Evolutionary conservation across 495 filamentous ascomycete genomes (phyloP).

Genomic region (Physcia stellaris): DNA sequence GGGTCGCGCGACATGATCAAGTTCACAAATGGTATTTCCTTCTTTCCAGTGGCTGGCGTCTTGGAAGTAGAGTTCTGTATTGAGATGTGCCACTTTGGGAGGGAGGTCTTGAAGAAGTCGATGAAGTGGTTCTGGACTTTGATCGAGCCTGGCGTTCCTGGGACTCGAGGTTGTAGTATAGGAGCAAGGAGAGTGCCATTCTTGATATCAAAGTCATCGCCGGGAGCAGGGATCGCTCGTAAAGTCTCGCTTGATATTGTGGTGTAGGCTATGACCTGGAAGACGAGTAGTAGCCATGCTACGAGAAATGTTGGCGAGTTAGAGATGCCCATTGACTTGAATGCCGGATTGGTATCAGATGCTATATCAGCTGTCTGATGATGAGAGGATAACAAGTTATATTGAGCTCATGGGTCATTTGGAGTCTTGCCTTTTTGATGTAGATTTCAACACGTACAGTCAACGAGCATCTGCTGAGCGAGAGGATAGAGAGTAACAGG

Average conservation of each 20-base stretch:
- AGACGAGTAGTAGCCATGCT: constrained; percentile 24
- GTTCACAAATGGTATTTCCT: constrained; percentile 70
- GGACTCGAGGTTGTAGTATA: constrained; percentile 79
- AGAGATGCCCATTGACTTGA: too few species aligned
- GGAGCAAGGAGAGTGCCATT: constrained; percentile 66
- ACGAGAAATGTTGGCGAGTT: too few species aligned
- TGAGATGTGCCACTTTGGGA: constrained; percentile 67
- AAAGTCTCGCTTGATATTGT: constrained; percentile 61
- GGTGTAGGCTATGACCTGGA: constrained; percentile 45
- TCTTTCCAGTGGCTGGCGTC: constrained; percentile 58
- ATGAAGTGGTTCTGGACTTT: constrained; percentile 69
- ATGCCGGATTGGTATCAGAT: too few species aligned
- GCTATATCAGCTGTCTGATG: too few species aligned
- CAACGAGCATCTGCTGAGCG: too few species aligned
- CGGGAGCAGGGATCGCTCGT: constrained; percentile 48
- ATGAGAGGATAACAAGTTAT: too few species aligned
- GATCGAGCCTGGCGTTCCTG: constrained; percentile 66
- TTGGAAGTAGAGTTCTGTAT: constrained; percentile 77
- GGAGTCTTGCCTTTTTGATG: too few species aligned
- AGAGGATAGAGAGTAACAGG: too few species aligned
- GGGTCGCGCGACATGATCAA: constrained; percentile 82
- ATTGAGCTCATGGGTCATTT: too few species aligned
- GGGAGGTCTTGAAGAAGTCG: constrained; percentile 56
- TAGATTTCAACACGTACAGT: too few species aligned
- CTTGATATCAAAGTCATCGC: constrained; percentile 67